Evolutionary conservation across 805 yeast species (phyloP).

Genomic region (Starmerella lactis-condensi): DNA sequence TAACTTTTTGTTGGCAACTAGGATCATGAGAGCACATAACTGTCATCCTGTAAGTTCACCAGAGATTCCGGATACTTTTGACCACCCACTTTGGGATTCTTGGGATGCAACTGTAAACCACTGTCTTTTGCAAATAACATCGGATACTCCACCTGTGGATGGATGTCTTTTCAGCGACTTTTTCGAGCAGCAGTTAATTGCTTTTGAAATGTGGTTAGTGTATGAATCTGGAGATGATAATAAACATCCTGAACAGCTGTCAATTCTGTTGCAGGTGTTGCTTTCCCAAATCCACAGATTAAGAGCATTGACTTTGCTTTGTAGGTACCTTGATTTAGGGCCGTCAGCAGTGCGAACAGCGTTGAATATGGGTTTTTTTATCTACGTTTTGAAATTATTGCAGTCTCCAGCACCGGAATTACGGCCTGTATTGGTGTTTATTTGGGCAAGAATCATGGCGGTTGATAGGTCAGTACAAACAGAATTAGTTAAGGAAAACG

Average conservation of each 20-base stretch:
- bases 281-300: conserved; percentile 86
- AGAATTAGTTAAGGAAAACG: conserved; percentile 79
- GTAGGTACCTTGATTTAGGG: conserved; percentile 78
- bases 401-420: conserved; percentile 92
- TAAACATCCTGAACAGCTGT: conserved; percentile 85
- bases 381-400: conserved; percentile 71
- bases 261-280: conserved; percentile 80
- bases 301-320: conserved; percentile 65
- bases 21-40: conserved; percentile 81
- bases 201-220: conserved; percentile 89
- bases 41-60: conserved; percentile 94
- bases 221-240: conserved; percentile 61
- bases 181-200: conserved; percentile 89
- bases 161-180: conserved; percentile 75
- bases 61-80: conserved; percentile 62
- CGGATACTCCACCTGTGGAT: conserved; percentile 21
- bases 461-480: conserved; percentile 77
- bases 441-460: conserved; percentile 96
- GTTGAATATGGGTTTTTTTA: conserved; percentile 84
- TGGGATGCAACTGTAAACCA: conserved; percentile 97
- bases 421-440: conserved; percentile 82
- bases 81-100: conserved; percentile 90
- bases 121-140: conserved; percentile 40
- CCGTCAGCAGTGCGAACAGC: conserved; percentile 96
- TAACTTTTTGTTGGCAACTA: conserved; percentile 75